Base-by-base conservation (phyloP, 2,329 filamentous ascomycete species). In the Chalaropsis ovoidea region DNA sequence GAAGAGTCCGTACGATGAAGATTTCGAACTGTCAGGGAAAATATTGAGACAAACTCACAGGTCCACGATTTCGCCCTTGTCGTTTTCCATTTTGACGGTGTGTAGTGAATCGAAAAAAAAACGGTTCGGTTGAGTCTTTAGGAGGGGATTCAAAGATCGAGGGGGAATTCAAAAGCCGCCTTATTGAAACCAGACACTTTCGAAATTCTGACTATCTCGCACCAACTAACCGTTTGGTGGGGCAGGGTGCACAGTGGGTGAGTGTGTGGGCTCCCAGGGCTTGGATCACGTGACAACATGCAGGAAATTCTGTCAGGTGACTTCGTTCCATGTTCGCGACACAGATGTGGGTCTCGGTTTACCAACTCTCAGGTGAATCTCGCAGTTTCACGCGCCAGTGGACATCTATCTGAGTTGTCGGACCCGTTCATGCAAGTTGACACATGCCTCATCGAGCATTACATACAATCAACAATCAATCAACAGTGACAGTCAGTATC, bases 41-140 rank as follows among this genome's bases (percentile, higher is more conserved):
- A 19, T 22, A 41, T 35, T 42, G 27, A 52, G 45, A 42, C 41
- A 68, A 72, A 80, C 87, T 81, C 87, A 96, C 90, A 96, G 91
- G 83, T 97, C 93, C 80, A 97, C 94, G 82, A 96, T 92, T 82
- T 97, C 91, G 83, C 93, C 93, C 83, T 91, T 91, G 85, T 97
- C 94, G 91, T 99, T 99, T 86, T 99, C 94, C 94, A 97, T 99
- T 81, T 85, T 92, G 77, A 75, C 79, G 76, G 63, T 66, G 54
- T 68, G 67, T 66, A 64, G 42, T 65, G 67, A 67, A 65, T 65
- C 67, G 68, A 69, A 68, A 64, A 66, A 68, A 65, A 68, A 61
- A 66, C 45, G 67, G 61, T 66, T 68, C 64, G 67, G 67, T 64
- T 67, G 63, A 45, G 54, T 67, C 60, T 61, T 52, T 61, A 61